These are phyloP conservation scores for Yamadazyma sp. DNA, from an alignment of 805 yeast species.

Conservation along the genomic window DNA sequence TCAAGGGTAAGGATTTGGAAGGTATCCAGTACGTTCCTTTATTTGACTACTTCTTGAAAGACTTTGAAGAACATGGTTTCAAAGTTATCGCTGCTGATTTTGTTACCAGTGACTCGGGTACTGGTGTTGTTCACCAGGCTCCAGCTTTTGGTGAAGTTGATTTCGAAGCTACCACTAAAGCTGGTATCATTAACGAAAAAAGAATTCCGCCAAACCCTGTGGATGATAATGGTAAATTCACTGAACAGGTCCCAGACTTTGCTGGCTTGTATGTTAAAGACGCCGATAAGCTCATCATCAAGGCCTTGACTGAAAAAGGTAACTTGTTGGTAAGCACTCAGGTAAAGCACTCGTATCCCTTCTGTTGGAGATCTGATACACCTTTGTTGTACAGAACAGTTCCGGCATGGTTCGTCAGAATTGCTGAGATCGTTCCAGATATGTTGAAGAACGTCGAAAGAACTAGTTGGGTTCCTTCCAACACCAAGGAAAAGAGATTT, in stretches of 20 bases:
- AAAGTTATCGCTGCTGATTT: conserved; percentile 78
- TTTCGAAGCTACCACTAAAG: conserved; percentile 75
- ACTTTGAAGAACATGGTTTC: conserved; percentile 76
- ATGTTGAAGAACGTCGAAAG: conserved; percentile 82
- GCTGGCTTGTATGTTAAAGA: conserved; percentile 89
- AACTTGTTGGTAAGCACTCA: conserved; percentile 74
- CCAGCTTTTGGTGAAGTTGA: conserved; percentile 99
- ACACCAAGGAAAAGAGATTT: conserved; percentile 91
- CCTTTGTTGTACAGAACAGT: conserved; percentile 95
- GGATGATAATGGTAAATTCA: conserved; percentile 88
- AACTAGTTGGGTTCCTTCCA: conserved; percentile 93
- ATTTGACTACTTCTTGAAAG: conserved; percentile 75
- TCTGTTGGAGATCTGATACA: conserved; percentile 99
- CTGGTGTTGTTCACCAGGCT: conserved; percentile 98
- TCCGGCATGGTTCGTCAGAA: conserved; percentile 98
- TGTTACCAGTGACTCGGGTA: conserved; percentile 93
- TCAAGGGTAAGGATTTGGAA: conserved; percentile 75
- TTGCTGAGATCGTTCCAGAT: conserved; percentile 81
- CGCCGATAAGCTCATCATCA: conserved; percentile 90
- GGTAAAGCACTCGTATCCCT: conserved; percentile 94
- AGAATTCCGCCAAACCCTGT: conserved; percentile 88
- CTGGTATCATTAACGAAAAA: conserved; percentile 72
- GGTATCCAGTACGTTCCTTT: conserved; percentile 83
- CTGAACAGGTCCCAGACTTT: conserved; percentile 69
- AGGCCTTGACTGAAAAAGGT: conserved; percentile 75